Evolutionary conservation across 1,284 basidiomycete genomes (phyloP).

Genomic region (Microbotryum intermedium): DNA sequence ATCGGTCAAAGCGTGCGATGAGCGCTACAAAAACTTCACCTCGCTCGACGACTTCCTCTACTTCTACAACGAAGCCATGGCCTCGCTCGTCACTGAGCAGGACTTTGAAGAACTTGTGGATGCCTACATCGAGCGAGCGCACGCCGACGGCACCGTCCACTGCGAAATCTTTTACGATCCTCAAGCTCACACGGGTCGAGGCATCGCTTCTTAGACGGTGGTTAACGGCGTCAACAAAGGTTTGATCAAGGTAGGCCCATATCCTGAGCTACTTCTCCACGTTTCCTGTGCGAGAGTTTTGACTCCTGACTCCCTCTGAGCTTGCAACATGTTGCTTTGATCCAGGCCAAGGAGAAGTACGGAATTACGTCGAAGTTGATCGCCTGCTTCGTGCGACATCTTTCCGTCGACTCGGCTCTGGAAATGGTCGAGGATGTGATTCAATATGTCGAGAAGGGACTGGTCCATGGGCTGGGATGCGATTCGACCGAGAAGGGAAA

Average conservation of each 20-base stretch:
- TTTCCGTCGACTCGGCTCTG: slow-evolving; percentile 19
- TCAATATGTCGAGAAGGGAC: slow-evolving; percentile 23
- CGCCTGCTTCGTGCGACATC: slow-evolving; percentile 30
- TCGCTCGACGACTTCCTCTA: slow-evolving; percentile 32
- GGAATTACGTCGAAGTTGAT: slow-evolving; percentile 29
- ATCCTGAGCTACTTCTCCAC: background rate
- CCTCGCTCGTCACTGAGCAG: slow-evolving; percentile 22
- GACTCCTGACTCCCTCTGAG: background rate
- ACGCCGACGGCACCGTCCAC: slow-evolving; percentile 25
- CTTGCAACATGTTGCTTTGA: background rate
- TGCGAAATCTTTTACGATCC: slow-evolving; percentile 33
- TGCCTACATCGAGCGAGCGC: slow-evolving; percentile 24
- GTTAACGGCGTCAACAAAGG: slow-evolving; percentile 28
- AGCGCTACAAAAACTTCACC: slow-evolving; percentile 30
- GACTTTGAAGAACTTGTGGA: slow-evolving; percentile 30
- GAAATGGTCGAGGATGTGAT: slow-evolving; percentile 20
- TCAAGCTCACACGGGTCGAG: slow-evolving; percentile 29
- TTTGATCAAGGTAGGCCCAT: slow-evolving; percentile 11
- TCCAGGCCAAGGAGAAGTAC: slow-evolving; percentile 22
- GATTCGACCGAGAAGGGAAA: slow-evolving; percentile 28
- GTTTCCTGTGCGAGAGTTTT: too few species aligned
- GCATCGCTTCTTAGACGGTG: slow-evolving; percentile 22
- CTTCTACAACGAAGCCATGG: slow-evolving; percentile 25
- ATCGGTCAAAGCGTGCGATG: slow-evolving; percentile 18
- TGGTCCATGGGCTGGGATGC: slow-evolving; percentile 28